These are phyloP conservation scores for Periglandula ipomoeae DNA, from an alignment of 2,329 filamentous ascomycete species.

Conservation along the genomic window DNA sequence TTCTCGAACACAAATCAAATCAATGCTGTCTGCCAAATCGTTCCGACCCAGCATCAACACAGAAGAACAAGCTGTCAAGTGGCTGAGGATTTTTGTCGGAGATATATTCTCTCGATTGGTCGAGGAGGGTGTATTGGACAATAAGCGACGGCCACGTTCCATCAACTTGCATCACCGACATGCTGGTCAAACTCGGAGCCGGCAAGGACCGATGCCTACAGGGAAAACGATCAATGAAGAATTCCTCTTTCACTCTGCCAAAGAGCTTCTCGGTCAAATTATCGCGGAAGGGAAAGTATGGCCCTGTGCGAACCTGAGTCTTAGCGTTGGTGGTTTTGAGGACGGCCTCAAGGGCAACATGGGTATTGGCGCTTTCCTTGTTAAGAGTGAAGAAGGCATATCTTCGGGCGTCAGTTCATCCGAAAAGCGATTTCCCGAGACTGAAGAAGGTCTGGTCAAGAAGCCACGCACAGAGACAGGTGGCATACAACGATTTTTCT, in stretches of 20 bases:
- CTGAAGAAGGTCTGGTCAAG: slow-evolving; percentile 17
- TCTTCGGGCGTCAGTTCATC: slow-evolving; percentile 15
- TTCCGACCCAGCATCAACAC: slow-evolving; percentile 78
- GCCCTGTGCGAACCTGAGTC: slow-evolving; percentile 84
- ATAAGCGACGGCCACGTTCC: slow-evolving; percentile 76
- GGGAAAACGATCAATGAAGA: slow-evolving; percentile 66
- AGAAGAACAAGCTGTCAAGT: slow-evolving; percentile 68
- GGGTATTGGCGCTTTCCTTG: slow-evolving; percentile 78
- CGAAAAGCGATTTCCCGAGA: not conserved
- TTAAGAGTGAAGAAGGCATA: slow-evolving; percentile 61
- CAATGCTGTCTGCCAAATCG: slow-evolving; percentile 93
- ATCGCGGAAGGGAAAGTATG: slow-evolving; percentile 70
- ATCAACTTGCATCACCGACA: slow-evolving; percentile 79
- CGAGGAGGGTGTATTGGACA: slow-evolving; percentile 82
- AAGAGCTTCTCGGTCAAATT: slow-evolving; percentile 67
- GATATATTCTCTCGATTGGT: slow-evolving; percentile 86
- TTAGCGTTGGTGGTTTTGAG: slow-evolving; percentile 88
- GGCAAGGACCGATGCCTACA: slow-evolving; percentile 66
- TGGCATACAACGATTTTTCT: slow-evolving; percentile 51
- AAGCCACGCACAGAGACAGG: slow-evolving; percentile 31
- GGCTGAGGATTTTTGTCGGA: slow-evolving; percentile 83
- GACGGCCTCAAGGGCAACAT: slow-evolving; percentile 76
- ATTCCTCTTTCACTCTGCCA: slow-evolving; percentile 65
- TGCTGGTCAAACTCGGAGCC: slow-evolving; percentile 63
- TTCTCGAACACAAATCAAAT: slow-evolving; percentile 86